A percentile compares a stretch with the other conserved stretches of the same genome.
These are phyloP conservation scores for Ascochyta lentis DNA, from an alignment of 2,329 filamentous ascomycete genomes.

Conservation along the genomic window DNA sequence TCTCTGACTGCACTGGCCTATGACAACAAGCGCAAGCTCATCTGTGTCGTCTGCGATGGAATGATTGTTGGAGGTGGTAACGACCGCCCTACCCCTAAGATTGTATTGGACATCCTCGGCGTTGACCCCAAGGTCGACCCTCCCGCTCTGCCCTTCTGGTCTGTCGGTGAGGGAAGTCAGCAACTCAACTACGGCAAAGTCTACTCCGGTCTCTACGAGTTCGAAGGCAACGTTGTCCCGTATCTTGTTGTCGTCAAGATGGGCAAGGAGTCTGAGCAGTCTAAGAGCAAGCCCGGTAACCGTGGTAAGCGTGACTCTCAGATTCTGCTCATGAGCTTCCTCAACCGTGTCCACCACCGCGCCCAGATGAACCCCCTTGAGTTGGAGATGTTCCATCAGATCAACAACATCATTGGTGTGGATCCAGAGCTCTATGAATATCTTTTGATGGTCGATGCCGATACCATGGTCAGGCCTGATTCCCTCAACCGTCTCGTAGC, in stretches of 20 bases:
- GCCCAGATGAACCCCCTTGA: conserved; percentile 94
- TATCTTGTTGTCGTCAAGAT: conserved; percentile 97
- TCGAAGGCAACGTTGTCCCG: conserved; percentile 94
- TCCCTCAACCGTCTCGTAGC: conserved; percentile 91
- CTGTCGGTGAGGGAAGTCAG: conserved; percentile 84
- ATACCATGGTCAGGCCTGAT: conserved; percentile 92
- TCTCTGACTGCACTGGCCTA: conserved; percentile 94
- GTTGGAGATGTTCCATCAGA: conserved; percentile 97
- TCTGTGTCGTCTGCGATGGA: conserved; percentile 95
- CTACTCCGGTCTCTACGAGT: conserved; percentile 97
- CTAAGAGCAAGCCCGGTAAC: conserved; percentile 91
- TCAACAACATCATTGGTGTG: conserved; percentile 98
- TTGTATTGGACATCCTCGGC: conserved; percentile 94
- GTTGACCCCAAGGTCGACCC: conserved; percentile 97
- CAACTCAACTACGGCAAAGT: conserved; percentile 99
- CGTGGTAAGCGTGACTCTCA: conserved; percentile 98
- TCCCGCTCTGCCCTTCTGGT: conserved; percentile 91
- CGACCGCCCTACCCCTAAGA: conserved; percentile 95
- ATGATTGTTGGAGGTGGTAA: conserved; percentile 97
- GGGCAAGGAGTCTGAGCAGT: conserved; percentile 93
- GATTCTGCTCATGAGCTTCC: conserved; percentile 93
- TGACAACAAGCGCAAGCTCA: conserved; percentile 97
- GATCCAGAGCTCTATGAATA: conserved; percentile 98
- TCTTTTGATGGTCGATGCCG: conserved; percentile 95
- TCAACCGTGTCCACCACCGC: conserved; percentile 96